phyloP scores from a whole-genome alignment of 108 stramenopile genomes.

The Stephanodiscus minutulus region DNA sequence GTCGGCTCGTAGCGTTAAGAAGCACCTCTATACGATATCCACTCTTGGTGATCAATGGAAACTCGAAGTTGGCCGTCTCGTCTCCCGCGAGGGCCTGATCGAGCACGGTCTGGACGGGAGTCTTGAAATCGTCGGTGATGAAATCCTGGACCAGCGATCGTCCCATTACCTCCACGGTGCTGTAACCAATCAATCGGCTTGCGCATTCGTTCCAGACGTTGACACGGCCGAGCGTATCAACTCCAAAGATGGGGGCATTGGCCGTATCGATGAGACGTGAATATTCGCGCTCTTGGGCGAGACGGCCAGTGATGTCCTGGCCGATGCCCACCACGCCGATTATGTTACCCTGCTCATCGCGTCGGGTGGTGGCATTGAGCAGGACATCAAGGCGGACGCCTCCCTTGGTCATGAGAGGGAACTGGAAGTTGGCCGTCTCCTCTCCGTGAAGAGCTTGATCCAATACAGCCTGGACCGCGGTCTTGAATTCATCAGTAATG shows the following conservation, averaged over 20 bases:
- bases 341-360: constrained; percentile 37
- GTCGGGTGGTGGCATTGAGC: constrained; percentile 56
- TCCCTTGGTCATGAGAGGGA: constrained; percentile 55
- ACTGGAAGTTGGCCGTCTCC: constrained; percentile 29
- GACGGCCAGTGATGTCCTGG: constrained; percentile 61
- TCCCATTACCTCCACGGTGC: constrained; percentile 43
- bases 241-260: constrained; percentile 73
- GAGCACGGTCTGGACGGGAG: constrained; percentile 43
- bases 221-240: constrained; percentile 57
- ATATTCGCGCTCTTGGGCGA: constrained; percentile 33
- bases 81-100: constrained; percentile 47
- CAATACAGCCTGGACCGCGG: constrained; percentile 61
- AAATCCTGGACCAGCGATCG: constrained; percentile 49
- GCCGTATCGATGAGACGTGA: constrained; percentile 59
- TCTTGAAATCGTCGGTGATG: constrained; percentile 36
- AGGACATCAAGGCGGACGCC: constrained; percentile 39
- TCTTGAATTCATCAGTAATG: constrained; percentile 55
- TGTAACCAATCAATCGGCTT: constrained; percentile 32
- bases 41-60: constrained; percentile 25
- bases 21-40: constrained; percentile 44
- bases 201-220: constrained; percentile 35
- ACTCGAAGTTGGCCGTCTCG: constrained; percentile 43
- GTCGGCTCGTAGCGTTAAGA: constrained; percentile 52
- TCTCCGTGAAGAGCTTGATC: background rate
- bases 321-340: constrained; percentile 65